Evolutionary conservation across 495 filamentous ascomycete genomes (phyloP).

Genomic region (Trichoderma asperelloides): DNA sequence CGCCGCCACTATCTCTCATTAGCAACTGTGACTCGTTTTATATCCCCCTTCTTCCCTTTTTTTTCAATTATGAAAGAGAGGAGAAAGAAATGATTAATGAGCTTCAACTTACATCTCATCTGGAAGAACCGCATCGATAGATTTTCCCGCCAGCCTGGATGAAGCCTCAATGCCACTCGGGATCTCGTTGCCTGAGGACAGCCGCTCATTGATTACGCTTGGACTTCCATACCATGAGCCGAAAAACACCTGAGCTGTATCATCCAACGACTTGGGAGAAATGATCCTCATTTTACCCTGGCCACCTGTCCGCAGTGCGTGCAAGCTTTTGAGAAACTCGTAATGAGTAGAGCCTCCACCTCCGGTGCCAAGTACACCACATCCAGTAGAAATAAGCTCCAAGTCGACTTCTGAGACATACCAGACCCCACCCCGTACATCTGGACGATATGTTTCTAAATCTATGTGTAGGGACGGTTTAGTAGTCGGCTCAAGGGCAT

Average conservation of each 20-base stretch:
- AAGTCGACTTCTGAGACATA: conserved; percentile 3
- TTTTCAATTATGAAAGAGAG: background rate
- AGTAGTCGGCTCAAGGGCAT: background rate
- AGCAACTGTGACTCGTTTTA: background rate
- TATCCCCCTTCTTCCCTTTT: no score
- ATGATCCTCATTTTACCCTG: background rate
- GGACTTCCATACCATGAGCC: conserved; percentile 2
- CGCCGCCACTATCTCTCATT: background rate
- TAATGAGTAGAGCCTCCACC: conserved; percentile 2
- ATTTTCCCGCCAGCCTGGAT: background rate
- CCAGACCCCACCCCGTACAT: background rate
- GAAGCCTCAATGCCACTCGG: background rate
- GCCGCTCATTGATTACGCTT: background rate
- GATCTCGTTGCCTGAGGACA: background rate
- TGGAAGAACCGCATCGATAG: background rate
- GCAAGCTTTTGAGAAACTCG: conserved; percentile 1
- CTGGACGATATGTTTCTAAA: background rate
- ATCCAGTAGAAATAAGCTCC: background rate
- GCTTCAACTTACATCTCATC: conserved; percentile 3
- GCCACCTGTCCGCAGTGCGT: background rate
- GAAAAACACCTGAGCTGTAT: background rate
- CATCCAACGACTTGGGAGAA: background rate
- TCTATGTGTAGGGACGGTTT: background rate
- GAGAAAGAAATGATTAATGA: background rate
- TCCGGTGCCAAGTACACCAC: background rate